Evolutionary conservation across 2,329 filamentous ascomycete genomes (phyloP).

Genomic region (Elsinoe australis): DNA sequence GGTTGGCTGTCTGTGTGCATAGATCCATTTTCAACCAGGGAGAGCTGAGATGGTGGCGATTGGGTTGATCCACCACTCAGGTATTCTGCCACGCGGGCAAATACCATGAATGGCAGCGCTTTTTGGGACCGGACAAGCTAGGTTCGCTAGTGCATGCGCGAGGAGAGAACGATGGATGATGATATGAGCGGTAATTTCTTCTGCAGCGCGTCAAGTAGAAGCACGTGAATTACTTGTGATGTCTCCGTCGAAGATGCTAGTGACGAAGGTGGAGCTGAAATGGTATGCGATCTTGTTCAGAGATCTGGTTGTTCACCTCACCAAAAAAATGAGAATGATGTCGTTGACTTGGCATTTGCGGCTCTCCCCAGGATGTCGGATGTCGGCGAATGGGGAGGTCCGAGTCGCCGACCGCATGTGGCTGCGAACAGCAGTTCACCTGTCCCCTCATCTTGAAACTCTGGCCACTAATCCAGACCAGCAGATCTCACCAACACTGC

Average conservation of each 20-base stretch:
- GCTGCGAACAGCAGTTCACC: slow-evolving; percentile 1
- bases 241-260: no score
- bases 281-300: not conserved
- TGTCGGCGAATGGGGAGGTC: not conserved
- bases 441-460: no score
- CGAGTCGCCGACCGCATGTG: slow-evolving; percentile 5
- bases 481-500: no score
- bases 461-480: no score
- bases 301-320: not conserved
- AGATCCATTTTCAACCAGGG: slow-evolving; percentile 18
- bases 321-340: slow-evolving; percentile 9
- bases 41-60: slow-evolving; percentile 28
- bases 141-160: not conserved
- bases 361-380: not conserved
- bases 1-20: slow-evolving; percentile 16
- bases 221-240: no score
- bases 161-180: no score
- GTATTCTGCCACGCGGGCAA: slow-evolving; percentile 44
- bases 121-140: slow-evolving; percentile 19
- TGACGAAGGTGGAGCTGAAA: not conserved
- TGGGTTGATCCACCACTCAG: slow-evolving; percentile 24
- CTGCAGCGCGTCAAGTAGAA: no score
- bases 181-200: no score
- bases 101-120: slow-evolving; percentile 37
- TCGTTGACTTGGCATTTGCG: slow-evolving; percentile 12